Percentiles rank a stretch among this genome's conserved stretches.
Conservation (phyloP, 441 rosid genomes). For the Gossypium aridum region DNA sequence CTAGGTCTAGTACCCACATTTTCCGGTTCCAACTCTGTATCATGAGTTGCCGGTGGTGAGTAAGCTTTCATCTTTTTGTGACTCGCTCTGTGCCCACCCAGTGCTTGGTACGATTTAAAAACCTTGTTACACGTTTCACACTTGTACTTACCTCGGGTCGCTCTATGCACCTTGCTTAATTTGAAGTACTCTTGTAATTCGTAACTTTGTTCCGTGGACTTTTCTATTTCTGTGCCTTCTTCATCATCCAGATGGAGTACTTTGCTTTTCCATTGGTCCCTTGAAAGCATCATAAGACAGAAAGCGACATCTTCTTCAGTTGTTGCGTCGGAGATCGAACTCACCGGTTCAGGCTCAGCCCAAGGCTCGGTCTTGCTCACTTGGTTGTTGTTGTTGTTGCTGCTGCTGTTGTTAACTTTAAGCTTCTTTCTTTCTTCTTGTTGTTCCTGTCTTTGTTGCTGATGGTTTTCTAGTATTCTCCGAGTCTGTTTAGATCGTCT, state of each 20-base stretch:
- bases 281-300: constrained; percentile 64
- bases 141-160: constrained; percentile 34
- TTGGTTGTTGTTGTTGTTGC: constrained; percentile 21
- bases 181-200: constrained; percentile 27
- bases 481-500: constrained; percentile 66
- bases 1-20: constrained; percentile 27
- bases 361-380: constrained; percentile 35
- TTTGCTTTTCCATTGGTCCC: constrained; percentile 46
- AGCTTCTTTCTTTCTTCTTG: constrained; percentile 27
- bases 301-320: constrained; percentile 70
- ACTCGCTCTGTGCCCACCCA: constrained; percentile 74
- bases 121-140: constrained; percentile 60
- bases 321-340: constrained; percentile 58
- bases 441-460: constrained; percentile 11
- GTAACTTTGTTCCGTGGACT: constrained; percentile 27
- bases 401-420: constrained; percentile 11
- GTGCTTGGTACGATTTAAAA: constrained; percentile 69
- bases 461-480: constrained; percentile 24
- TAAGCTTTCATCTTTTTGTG: constrained; percentile 47
- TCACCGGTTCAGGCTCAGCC: constrained; percentile 52
- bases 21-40: constrained; percentile 24
- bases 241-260: constrained; percentile 25
- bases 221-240: constrained; percentile 24
- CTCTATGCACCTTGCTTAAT: constrained; percentile 6
- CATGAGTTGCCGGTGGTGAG: constrained; percentile 16